phyloP scores from a whole-genome alignment of 2,329 filamentous ascomycete species.

The Monosporascus ibericus region DNA sequence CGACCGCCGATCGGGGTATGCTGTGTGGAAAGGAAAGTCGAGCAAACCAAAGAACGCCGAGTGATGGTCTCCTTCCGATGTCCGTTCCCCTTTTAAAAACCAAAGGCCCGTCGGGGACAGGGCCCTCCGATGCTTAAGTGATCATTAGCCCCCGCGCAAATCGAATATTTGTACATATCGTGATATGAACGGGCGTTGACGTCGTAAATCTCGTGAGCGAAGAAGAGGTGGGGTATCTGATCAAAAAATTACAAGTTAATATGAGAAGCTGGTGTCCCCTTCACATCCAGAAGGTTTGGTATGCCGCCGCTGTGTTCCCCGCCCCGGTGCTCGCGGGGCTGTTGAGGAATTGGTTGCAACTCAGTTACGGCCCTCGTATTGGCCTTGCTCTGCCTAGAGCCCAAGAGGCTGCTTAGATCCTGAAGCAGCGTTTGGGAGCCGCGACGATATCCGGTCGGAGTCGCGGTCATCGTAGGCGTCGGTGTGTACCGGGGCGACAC shows the following conservation, averaged over 20 bases:
- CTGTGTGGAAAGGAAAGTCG: background rate
- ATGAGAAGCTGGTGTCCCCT: background rate
- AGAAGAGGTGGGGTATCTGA: background rate
- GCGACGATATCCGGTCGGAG: constrained; percentile 38
- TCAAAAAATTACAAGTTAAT: background rate
- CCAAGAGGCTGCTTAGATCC: constrained; percentile 45
- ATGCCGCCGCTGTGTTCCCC: constrained; percentile 24
- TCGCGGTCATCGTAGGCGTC: constrained; percentile 39
- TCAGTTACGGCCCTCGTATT: constrained; percentile 34
- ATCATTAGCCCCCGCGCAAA: constrained; percentile 9
- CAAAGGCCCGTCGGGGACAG: background rate
- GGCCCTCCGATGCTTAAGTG: constrained; percentile 4
- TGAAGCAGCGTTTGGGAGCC: constrained; percentile 54
- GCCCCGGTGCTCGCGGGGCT: constrained; percentile 28
- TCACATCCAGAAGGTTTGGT: constrained; percentile 30
- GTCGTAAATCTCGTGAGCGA: constrained; percentile 19
- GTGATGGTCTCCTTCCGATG: background rate
- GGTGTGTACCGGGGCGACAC: constrained; percentile 30
- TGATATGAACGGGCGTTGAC: constrained; percentile 12
- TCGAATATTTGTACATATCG: constrained; percentile 14
- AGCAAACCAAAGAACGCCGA: background rate
- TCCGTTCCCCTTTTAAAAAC: background rate
- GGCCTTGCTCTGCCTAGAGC: constrained; percentile 24
- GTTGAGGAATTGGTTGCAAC: constrained; percentile 40
- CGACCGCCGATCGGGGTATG: no score